A percentile compares a stretch with the other conserved stretches of the same genome.
These are phyloP conservation scores for Cladochytrium replicatum DNA, from an alignment of 192 early-diverging fungal species.

Conservation along the genomic window DNA sequence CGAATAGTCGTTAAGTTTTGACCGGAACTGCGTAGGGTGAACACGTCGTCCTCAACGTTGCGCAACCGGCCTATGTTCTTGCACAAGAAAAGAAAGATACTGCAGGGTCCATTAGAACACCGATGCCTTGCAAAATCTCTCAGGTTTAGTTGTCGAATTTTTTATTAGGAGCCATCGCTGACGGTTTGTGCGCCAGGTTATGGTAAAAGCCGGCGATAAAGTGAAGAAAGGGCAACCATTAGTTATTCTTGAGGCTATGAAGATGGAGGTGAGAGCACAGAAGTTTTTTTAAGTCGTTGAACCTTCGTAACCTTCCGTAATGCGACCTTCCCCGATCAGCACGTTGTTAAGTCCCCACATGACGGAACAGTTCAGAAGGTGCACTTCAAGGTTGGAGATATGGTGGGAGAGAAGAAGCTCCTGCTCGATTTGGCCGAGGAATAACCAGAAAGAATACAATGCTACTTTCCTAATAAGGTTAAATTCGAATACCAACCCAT, in stretches of 20 bases:
- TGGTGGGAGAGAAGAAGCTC: conserved; percentile 77
- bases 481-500: too few species aligned
- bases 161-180: not conserved
- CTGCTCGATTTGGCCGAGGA: conserved; percentile 68
- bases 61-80: conserved; percentile 4
- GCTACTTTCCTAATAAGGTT: too few species aligned
- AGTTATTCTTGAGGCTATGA: conserved; percentile 93
- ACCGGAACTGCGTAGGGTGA: too few species aligned
- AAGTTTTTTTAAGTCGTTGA: not conserved
- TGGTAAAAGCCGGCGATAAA: conserved; percentile 60
- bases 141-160: conserved; percentile 30
- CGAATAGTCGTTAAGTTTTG: too few species aligned
- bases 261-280: conserved; percentile 94
- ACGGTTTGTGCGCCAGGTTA: conserved; percentile 26
- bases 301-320: not conserved
- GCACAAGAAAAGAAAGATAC: too few species aligned
- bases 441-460: too few species aligned
- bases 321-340: conserved; percentile 24
- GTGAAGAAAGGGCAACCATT: conserved; percentile 74
- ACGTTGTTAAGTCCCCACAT: conserved; percentile 72
- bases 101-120: conserved; percentile 67
- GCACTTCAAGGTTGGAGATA: conserved; percentile 72
- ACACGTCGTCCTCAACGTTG: conserved; percentile 11
- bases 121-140: conserved; percentile 97
- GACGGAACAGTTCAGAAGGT: conserved; percentile 64